Evolutionary conservation across 805 yeast species (phyloP), one percentile per base, ranked within the genome.

Genomic region (Candida tibetensis): DNA sequence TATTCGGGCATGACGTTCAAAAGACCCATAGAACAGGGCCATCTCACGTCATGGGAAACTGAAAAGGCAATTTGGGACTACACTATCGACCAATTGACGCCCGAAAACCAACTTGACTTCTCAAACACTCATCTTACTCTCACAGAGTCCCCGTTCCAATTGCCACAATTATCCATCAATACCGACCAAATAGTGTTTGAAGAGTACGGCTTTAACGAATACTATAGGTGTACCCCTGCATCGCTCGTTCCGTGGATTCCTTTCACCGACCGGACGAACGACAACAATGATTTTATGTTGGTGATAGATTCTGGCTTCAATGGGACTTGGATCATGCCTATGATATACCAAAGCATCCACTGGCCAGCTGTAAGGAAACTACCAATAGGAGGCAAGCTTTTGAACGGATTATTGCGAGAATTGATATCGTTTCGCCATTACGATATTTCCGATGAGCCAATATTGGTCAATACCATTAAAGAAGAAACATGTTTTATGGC

Each of bases 171-270:
- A 22, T 85, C 95, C 26, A 80, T 80, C 48, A 85, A 85, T 58
- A 83, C 87, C 12, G 98, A 93, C 57, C 96, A 89, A 62, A 84
- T 93, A 0, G 75, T 93, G 0, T 91, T 95, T 64, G 99, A 93
- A 59, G 98, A 93, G 54, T 93, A 82, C 54, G 95, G 87, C 3
- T 85, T 93, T 53, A 71, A 71, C 10, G 74, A 79, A 22, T 74
- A 85, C 42, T 84, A 81, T 46, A 71, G 95, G 41, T 76, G 85
- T 16, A 77, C 85, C 0, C 71, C 78, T 0, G 79, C 76, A 2
- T 71, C 78, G 0, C 70, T 81, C 40, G 72, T 78, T 2, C 89
- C 90, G 2, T 85, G 88, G 81, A 45, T 9, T 48, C 59, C 55
- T 17, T 39, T 44, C 22, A 25, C 28, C 21, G 45, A 45, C 16